Evolutionary conservation across 1,284 basidiomycete species (phyloP), one percentile per base, ranked within the genome.

Genomic region (Ceratobasidium sp.): DNA sequence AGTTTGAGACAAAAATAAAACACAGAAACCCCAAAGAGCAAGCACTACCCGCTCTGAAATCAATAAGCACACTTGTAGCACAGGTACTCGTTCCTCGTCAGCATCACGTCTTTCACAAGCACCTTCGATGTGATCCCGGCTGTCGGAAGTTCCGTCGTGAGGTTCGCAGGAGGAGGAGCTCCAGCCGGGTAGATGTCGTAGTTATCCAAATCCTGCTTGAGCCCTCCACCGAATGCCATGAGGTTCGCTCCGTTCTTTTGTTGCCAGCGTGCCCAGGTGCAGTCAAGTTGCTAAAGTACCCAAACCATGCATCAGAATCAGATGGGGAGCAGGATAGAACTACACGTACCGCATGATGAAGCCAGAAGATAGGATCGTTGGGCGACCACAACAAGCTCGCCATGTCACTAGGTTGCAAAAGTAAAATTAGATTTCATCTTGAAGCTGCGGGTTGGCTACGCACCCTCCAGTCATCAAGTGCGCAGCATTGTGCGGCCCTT

Each of bases 221-320:
- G 30, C 14, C 73, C 73, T 57, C 73, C 73, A 30, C 73, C 71
- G 35, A 49, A 73, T 2, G 73, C 58, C 7, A 32, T 54, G 16
- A n/a, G n/a, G 59, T 74, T 74, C 32, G 47, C 57, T 16, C 49
- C 21, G 23, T 41, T 21, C 18, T 52, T 23, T 7, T 21, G 23
- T 35, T 74, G 73, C 73, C 73, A 74, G 28, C 44, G 54, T n/a
- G 72, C 73, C 73, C 73, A 74, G 14, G 73, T 44, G 26, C 73
- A 63, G 28, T 74, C 73, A 28, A 74, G 70, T 21, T 73, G 54
- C 63, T 70, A 47, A 18, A 5, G 18, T 21, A 6, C 6, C 16
- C 28, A 14, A 49, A 30, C 13, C 11, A 32, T 32, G 44, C 43
- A 4, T 18, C 13, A 62, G n/a, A 16, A 11, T 28, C 32, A 32